Conservation (phyloP, 116 monocot genomes). For the Phalaenopsis hybrid region DNA sequence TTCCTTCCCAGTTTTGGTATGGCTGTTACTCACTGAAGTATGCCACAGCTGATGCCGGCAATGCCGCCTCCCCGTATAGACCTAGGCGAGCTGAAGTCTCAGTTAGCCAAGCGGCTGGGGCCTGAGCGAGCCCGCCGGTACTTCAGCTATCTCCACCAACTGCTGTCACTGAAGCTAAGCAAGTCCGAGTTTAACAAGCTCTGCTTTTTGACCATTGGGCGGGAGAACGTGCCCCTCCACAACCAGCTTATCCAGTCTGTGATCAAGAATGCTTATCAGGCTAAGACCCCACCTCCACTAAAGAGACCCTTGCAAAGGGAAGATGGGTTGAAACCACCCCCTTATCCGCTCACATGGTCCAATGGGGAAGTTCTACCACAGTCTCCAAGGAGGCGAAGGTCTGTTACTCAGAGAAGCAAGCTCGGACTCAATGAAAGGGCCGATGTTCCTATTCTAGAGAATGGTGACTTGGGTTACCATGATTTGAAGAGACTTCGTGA, state of each 20-base stretch:
- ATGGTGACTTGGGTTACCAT: slow-evolving; percentile 27
- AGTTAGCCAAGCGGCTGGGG: slow-evolving; percentile 49
- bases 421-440: slow-evolving; percentile 41
- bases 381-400: slow-evolving; percentile 33
- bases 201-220: slow-evolving; percentile 47
- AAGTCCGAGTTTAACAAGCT: slow-evolving; percentile 62
- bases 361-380: slow-evolving; percentile 45
- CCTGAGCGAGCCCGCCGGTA: slow-evolving; percentile 51
- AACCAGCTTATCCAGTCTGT: slow-evolving; percentile 70
- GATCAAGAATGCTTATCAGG: slow-evolving; percentile 61
- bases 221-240: slow-evolving; percentile 61
- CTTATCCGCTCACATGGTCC: slow-evolving; percentile 22
- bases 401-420: slow-evolving; percentile 30
- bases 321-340: slow-evolving; percentile 8
- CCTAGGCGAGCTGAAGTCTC: slow-evolving; percentile 59
- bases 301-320: slow-evolving; percentile 1
- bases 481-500: slow-evolving; percentile 42
- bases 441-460: slow-evolving; percentile 21
- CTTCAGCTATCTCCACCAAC: slow-evolving; percentile 48
- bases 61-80: slow-evolving; percentile 43
- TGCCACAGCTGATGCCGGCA: slow-evolving; percentile 19
- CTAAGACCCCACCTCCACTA: slow-evolving; percentile 35
- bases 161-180: slow-evolving; percentile 50
- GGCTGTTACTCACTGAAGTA: slow-evolving; percentile 23
- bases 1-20: slow-evolving; percentile 7